These are phyloP conservation scores for Stylosanthes scabra DNA, from an alignment of 331 rosid species.

Conservation along the genomic window DNA sequence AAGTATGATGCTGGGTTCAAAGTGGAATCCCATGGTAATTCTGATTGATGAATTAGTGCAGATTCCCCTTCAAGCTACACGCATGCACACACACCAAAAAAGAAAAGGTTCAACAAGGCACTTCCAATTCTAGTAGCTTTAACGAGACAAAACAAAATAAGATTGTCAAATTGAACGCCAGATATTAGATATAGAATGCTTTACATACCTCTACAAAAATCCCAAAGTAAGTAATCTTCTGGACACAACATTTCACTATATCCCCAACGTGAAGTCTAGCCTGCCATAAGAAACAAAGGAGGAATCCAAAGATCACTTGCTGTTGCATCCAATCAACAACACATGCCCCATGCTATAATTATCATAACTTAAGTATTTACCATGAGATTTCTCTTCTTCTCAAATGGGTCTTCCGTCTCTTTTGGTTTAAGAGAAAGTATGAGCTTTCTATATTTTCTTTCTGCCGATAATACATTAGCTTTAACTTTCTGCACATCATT, in stretches of 20 bases:
- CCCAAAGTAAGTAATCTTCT: slow-evolving; percentile 89
- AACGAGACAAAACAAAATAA: slow-evolving; percentile 28
- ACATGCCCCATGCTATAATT: slow-evolving; percentile 14
- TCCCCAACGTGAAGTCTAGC: slow-evolving; percentile 92
- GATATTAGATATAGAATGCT: slow-evolving; percentile 35
- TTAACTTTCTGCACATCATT: slow-evolving; percentile 70
- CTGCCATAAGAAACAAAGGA: slow-evolving; percentile 54
- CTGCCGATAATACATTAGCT: slow-evolving; percentile 66
- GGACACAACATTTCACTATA: slow-evolving; percentile 78
- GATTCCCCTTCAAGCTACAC: slow-evolving; percentile 82
- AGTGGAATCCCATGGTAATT: slow-evolving; percentile 95
- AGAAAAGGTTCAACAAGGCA: slow-evolving; percentile 18
- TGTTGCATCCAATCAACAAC: slow-evolving; percentile 37
- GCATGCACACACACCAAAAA: not conserved
- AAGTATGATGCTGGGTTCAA: slow-evolving; percentile 71
- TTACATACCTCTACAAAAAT: slow-evolving; percentile 88
- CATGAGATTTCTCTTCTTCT: slow-evolving; percentile 88
- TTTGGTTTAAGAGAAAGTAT: slow-evolving; percentile 74
- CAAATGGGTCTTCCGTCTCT: slow-evolving; percentile 75
- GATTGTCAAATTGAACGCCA: slow-evolving; percentile 14
- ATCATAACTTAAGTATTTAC: slow-evolving; percentile 53
- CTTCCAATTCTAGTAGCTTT: slow-evolving; percentile 21
- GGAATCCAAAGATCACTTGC: slow-evolving; percentile 28
- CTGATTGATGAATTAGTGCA: slow-evolving; percentile 91
- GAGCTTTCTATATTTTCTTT: slow-evolving; percentile 79